Conservation (phyloP, 345 rosid species). For the Psidium friedrichsthalianum region DNA sequence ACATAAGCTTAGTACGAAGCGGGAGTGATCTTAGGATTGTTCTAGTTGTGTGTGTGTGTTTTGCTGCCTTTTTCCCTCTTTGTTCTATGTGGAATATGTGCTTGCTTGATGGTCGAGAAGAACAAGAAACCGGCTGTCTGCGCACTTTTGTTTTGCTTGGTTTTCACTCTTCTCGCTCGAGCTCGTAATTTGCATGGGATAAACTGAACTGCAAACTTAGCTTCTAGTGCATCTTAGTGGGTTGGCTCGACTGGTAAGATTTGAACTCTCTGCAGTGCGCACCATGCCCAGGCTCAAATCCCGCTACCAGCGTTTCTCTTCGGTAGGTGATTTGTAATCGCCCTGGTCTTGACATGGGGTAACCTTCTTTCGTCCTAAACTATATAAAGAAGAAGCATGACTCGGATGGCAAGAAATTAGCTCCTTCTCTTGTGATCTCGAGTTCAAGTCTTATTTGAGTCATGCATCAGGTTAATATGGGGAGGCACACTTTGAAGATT, state of each 20-base stretch:
- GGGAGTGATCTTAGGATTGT: neutral
- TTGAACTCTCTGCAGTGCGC: neutral
- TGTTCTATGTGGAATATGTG: neutral
- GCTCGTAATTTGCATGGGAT: neutral
- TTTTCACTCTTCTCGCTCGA: neutral
- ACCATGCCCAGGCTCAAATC: neutral
- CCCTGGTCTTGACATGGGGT: neutral
- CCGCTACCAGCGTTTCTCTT: neutral
- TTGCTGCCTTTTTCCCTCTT: neutral
- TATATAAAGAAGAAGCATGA: neutral
- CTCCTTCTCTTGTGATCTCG: neutral
- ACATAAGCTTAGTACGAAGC: neutral
- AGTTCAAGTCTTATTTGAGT: too few species aligned
- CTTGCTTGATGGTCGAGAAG: constrained; percentile 6
- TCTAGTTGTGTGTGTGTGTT: neutral
- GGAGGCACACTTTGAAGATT: neutral
- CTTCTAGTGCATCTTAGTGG: neutral
- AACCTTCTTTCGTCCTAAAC: neutral
- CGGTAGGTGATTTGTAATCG: neutral
- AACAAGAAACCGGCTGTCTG: neutral
- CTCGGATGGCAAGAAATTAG: neutral
- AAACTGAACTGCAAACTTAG: neutral
- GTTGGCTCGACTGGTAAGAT: neutral
- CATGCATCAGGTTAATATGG: neutral
- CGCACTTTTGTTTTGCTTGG: constrained; percentile 2